phyloP scores from a whole-genome alignment of 352 stramenopile species.

The Nothophytophthora sp. region DNA sequence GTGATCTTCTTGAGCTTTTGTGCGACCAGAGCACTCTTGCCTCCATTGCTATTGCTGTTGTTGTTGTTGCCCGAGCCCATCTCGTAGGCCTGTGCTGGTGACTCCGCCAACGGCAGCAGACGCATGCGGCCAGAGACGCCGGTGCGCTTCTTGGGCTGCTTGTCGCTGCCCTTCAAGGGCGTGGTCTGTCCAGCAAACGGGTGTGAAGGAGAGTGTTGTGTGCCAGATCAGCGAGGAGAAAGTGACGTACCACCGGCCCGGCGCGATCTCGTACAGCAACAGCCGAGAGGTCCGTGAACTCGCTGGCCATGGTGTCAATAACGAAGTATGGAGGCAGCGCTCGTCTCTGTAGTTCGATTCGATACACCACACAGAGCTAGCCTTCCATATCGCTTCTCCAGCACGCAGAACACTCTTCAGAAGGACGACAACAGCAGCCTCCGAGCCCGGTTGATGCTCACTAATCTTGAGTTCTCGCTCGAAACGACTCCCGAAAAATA shows the following conservation, averaged over 20 bases:
- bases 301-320: conserved; percentile 32
- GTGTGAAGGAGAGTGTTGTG: no score
- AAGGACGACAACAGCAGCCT: no score
- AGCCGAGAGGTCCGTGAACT: conserved; percentile 65
- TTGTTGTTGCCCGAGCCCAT: conserved; percentile 34
- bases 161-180: conserved; percentile 30
- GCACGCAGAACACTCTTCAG: conserved; percentile 14
- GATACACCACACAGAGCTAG: conserved; percentile 16
- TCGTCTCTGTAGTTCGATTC: conserved; percentile 13
- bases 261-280: conserved; percentile 16
- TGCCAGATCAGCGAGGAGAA: neutral
- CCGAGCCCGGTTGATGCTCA: no score
- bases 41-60: conserved; percentile 21
- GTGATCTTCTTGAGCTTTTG: conserved; percentile 76
- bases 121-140: conserved; percentile 42
- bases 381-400: conserved; percentile 29
- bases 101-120: conserved; percentile 50
- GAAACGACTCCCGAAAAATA: conserved; percentile 20
- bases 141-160: conserved; percentile 53
- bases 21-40: conserved; percentile 15
- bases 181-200: conserved; percentile 23
- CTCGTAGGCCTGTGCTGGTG: conserved; percentile 25
- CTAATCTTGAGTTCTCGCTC: no score
- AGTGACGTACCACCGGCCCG: neutral
- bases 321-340: neutral